Evolutionary conservation across 164 flowering plant genomes (phyloP), one percentile per base, ranked within the genome.

Genomic region (Macadamia tetraphylla): DNA sequence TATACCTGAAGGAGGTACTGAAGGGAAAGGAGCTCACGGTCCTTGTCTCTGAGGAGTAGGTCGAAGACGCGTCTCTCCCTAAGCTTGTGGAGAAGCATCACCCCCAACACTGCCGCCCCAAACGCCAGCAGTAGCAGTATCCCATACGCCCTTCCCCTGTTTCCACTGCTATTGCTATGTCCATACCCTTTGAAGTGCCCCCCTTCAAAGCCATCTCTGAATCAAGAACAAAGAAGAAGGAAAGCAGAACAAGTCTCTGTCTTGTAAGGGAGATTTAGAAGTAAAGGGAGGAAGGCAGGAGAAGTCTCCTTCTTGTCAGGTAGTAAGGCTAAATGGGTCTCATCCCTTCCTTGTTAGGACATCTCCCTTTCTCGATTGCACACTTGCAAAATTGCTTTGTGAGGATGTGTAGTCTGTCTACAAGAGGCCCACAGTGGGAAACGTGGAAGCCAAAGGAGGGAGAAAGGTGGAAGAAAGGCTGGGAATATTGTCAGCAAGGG

Each of bases 1-100:
- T 0, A 2, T 5, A 86, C 94, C 92, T 88, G 91, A 11, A 90
- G 70, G 67, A 81, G 88, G 52, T 81, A 85, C 6, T 90, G 84
- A 75, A 92, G 85, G 63, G 90, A 43, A 58, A 75, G 6, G 66
- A 88, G 80, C 42, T 90, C 69, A 32, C 42, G 74, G 66, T 92
- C 89, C 69, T 86, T 92, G 35, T 86, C 85, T 58, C 79, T 68
- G 78, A 88, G 60, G 59, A 90, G 80, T 65, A 88, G 84, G 58
- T 71, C 74, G 79, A 79, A 77, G 75, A 83, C 76, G 58, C 90
- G 83, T 52, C 83, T 80, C 73, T 92, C 98, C 32, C 87, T 80
- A 61, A 86, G 72, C 82, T 84, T 87, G 79, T 92, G 88, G 17
- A 92, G 72, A 11, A 78, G 70, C 87, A 87, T 79, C 0, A 88